Evolutionary conservation across 768 basidiomycete genomes (phyloP), one percentile per base, ranked within the genome.

Genomic region (Mycena rebaudengoi): DNA sequence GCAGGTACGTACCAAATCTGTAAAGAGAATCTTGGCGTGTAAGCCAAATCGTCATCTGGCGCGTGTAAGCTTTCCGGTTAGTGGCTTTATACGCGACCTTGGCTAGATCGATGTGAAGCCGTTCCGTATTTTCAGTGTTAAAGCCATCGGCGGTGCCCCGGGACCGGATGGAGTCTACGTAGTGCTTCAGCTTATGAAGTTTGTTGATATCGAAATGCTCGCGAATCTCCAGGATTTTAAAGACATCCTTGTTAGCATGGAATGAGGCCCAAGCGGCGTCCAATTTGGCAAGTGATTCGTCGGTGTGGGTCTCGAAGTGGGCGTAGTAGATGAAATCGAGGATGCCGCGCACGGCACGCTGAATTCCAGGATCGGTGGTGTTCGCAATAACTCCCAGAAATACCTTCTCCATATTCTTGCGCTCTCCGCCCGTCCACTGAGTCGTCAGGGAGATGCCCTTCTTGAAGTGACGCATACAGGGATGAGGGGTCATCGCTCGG

Each of bases 181-280:
- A 78, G 46, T 78, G 75, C 8, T 58, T 12, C 23, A 78, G 52
- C 5, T 62, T 63, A 57, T 76, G 74, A 20, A 78, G 33, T 64
- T 81, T 81, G 6, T 75, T 74, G 26, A 81, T 74, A 50, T 78
- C 74, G 63, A 79, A 79, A 51, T 79, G 64, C 13, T 70, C 29
- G 7, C 67, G 70, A n/a, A 71, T 43, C 10, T 53, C 67, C 11
- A 59, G 35, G 0, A 61, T 41, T 16, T 73, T 35, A 51, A 79
- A 76, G 16, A 71, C 48, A 13, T 69, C 51, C 51, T 76, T 75
- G 60, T 73, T 28, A 23, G 35, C 26, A 50, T 77, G 74, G 52
- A 77, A 77, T 2, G 28, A 25, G 1, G 62, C 49, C 3, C 71
- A 65, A 2, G 73, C 58, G 2, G 62, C 41, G 4, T 71, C 29